phyloP scores from a whole-genome alignment of 176 grass and related monocot species.

The Aegilops longissima region DNA sequence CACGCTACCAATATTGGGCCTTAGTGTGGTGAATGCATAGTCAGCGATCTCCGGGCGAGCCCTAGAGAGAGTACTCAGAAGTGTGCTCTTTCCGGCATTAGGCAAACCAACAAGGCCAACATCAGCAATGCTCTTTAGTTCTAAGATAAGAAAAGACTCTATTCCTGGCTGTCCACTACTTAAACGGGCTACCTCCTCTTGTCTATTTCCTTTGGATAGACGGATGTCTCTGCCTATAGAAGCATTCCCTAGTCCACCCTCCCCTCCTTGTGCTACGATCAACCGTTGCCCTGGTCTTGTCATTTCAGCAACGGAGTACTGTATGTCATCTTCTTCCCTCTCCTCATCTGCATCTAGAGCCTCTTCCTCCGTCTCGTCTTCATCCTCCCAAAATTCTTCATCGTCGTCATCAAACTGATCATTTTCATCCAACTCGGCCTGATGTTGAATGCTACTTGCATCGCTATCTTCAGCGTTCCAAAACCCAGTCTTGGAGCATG shows the following conservation, averaged over 20 bases:
- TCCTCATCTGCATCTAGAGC: neutral
- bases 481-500: slow-evolving; percentile 6
- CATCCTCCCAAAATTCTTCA: slow-evolving; percentile 34
- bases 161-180: slow-evolving; percentile 51
- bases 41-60: slow-evolving; percentile 66
- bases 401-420: slow-evolving; percentile 25
- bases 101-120: slow-evolving; percentile 83
- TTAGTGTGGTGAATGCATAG: slow-evolving; percentile 82
- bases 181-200: slow-evolving; percentile 35
- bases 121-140: slow-evolving; percentile 90
- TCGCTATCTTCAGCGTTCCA: neutral
- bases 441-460: neutral
- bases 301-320: slow-evolving; percentile 72
- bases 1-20: slow-evolving; percentile 75
- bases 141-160: slow-evolving; percentile 69
- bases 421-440: slow-evolving; percentile 20
- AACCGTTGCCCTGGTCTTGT: slow-evolving; percentile 67
- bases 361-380: neutral
- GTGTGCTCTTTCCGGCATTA: slow-evolving; percentile 87
- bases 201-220: slow-evolving; percentile 32
- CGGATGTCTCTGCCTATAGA: slow-evolving; percentile 36
- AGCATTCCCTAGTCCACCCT: slow-evolving; percentile 42
- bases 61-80: slow-evolving; percentile 67
- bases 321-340: slow-evolving; percentile 33
- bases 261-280: slow-evolving; percentile 52